phyloP scores from a whole-genome alignment of 2,329 filamentous ascomycete genomes.

The Verticillium zaregamsianum region DNA sequence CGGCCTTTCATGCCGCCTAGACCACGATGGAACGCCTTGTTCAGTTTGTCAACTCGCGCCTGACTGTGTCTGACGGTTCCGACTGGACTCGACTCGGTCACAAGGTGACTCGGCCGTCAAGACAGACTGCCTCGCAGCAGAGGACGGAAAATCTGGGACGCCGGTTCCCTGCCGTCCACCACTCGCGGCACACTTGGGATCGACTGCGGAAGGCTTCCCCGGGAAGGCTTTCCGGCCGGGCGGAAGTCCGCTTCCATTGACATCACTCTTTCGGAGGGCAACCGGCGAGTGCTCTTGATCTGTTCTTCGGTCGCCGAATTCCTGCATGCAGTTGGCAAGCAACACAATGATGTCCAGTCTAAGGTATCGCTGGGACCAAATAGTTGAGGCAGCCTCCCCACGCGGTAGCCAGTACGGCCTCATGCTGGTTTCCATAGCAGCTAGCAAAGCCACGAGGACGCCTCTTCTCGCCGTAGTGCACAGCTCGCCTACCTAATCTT shows the following conservation, averaged over 20 bases:
- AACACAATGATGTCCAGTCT: not conserved
- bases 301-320: not conserved
- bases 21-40: not conserved
- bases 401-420: not conserved
- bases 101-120: too few species aligned
- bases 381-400: not conserved
- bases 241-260: not conserved
- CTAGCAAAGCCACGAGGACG: not conserved
- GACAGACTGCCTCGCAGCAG: not conserved
- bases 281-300: not conserved
- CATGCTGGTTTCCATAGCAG: not conserved
- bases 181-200: not conserved
- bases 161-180: not conserved
- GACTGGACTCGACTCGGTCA: not conserved
- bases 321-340: not conserved
- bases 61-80: not conserved
- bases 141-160: not conserved
- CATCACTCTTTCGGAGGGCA: not conserved
- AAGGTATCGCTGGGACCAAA: not conserved
- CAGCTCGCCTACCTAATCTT: not conserved
- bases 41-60: not conserved
- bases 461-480: not conserved
- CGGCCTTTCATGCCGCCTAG: not conserved
- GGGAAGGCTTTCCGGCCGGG: not conserved
- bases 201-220: not conserved